A percentile compares a stretch with the other conserved stretches of the same genome.
phyloP scores from a whole-genome alignment of 176 grass and related monocot species.

The Carex littledalei region DNA sequence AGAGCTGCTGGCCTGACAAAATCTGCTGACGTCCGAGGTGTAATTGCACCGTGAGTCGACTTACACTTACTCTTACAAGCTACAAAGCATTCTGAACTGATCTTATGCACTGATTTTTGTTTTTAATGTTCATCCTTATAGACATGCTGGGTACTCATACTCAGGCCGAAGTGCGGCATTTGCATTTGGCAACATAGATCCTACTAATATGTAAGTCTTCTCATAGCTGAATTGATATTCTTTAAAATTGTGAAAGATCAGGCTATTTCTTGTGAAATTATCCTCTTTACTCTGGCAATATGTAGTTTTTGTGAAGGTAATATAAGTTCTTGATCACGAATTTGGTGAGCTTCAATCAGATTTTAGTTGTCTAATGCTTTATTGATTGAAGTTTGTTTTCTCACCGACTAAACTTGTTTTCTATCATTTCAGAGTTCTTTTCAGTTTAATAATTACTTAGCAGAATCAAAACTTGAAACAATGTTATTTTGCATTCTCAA shows the following conservation, averaged over 20 bases:
- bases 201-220: conserved; percentile 71
- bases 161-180: conserved; percentile 86
- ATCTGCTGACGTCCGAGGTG: conserved; percentile 72
- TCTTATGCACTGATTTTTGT: conserved; percentile 3
- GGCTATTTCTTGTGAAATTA: not conserved
- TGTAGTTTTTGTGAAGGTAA: not conserved
- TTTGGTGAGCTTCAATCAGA: not conserved
- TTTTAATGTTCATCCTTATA: conserved; percentile 30
- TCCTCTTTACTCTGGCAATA: not conserved
- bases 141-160: conserved; percentile 98
- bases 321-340: not conserved
- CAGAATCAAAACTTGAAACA: not conserved
- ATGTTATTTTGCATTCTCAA: not conserved
- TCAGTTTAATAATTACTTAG: not conserved
- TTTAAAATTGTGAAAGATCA: not conserved
- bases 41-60: conserved; percentile 91
- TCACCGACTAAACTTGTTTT: no score
- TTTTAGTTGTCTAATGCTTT: not conserved
- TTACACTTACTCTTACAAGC: not conserved
- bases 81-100: not conserved
- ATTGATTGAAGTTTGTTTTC: not conserved
- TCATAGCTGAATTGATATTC: not conserved
- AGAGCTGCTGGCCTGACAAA: conserved; percentile 50
- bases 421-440: not conserved
- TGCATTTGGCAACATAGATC: conserved; percentile 97